Percentiles rank a stretch among this genome's conserved stretches.
Conservation (phyloP, 2,329 filamentous ascomycete genomes). For the Sarocladium kiliense region DNA sequence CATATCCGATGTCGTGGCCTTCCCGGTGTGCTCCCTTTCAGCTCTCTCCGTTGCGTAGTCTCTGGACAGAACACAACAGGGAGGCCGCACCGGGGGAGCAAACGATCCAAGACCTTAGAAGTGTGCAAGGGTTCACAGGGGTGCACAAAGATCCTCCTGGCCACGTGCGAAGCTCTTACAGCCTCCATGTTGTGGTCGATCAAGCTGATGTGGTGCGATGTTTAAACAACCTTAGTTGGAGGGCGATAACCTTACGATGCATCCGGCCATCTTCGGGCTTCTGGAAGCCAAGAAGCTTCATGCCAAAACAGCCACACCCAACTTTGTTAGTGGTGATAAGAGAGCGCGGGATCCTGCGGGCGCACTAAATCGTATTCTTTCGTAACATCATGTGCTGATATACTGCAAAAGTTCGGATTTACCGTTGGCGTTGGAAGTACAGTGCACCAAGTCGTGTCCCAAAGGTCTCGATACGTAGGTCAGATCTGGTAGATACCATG, state of each 20-base stretch:
- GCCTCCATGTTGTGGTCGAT: background rate
- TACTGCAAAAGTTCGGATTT: too few species aligned
- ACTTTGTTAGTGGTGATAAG: background rate
- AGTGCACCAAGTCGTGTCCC: too few species aligned
- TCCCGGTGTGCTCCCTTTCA: background rate
- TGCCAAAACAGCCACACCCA: background rate
- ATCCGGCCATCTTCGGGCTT: background rate
- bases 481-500: too few species aligned
- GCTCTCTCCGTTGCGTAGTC: background rate
- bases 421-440: too few species aligned
- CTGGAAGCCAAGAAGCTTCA: background rate
- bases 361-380: too few species aligned
- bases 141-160: background rate
- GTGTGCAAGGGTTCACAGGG: background rate
- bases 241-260: background rate
- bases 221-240: background rate
- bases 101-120: slow-evolving; percentile 1
- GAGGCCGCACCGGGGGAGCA: background rate
- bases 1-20: background rate
- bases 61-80: background rate
- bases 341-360: background rate
- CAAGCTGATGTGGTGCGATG: background rate
- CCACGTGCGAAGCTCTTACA: slow-evolving; percentile 3
- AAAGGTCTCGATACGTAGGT: too few species aligned
- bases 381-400: too few species aligned